phyloP scores from a whole-genome alignment of 2,329 filamentous ascomycete genomes.

The Pseudogymnoascus sp. region DNA sequence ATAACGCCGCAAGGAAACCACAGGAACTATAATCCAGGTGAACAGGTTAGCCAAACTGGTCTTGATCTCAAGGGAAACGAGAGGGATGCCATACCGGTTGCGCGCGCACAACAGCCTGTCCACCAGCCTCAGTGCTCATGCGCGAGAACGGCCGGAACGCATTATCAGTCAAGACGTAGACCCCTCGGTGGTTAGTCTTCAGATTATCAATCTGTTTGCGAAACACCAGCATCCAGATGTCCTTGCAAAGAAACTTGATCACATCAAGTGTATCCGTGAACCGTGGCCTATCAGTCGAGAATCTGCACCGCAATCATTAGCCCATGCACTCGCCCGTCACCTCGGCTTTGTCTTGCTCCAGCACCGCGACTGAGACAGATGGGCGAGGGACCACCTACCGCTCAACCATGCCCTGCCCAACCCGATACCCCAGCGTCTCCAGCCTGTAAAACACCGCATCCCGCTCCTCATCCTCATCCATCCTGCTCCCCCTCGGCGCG shows the following conservation, averaged over 20 bases:
- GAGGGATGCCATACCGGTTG: conserved; percentile 58
- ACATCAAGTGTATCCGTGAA: conserved; percentile 89
- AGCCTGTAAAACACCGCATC: conserved; percentile 81
- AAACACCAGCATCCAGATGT: conserved; percentile 90
- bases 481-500: conserved; percentile 22
- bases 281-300: conserved; percentile 73
- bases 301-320: conserved; percentile 38
- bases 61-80: conserved; percentile 8
- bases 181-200: conserved; percentile 96
- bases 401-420: conserved; percentile 87
- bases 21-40: conserved; percentile 54
- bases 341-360: conserved; percentile 15
- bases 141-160: conserved; percentile 78
- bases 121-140: conserved; percentile 76
- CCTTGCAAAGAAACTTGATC: conserved; percentile 98
- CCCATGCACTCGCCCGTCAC: neutral
- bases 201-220: conserved; percentile 97
- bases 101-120: conserved; percentile 63
- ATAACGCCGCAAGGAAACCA: conserved; percentile 95
- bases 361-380: neutral
- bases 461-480: conserved; percentile 71
- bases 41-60: conserved; percentile 15
- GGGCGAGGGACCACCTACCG: conserved; percentile 44
- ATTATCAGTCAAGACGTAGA: conserved; percentile 93
- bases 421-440: conserved; percentile 79